Base-by-base conservation (phyloP, 805 yeast genomes). In the Yarrowia deformans region DNA sequence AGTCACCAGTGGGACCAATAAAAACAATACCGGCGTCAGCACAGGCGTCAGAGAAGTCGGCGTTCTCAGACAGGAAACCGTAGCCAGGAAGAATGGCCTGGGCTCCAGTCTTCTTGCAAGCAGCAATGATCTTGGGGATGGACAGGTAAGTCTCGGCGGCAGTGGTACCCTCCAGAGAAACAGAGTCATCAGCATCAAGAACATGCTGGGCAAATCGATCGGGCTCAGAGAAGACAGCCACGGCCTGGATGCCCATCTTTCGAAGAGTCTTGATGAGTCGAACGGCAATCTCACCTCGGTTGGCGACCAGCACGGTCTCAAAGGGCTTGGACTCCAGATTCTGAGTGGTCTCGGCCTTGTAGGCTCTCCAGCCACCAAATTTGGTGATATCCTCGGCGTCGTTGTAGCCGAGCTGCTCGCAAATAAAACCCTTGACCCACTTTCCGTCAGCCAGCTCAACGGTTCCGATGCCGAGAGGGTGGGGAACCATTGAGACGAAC, bases 61-160 rank as follows among this genome's bases (percentile, higher is more conserved):
- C 98, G 78, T 94, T 94, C 80, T 94, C 99, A 18, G 97, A 91
- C 49, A 94, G 81, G 84, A 94, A 94, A 3, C 99, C 99, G 77
- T 95, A 94, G 70, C 99, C 99, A 7, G 99, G 99, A 72, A 95
- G 90, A 72, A 94, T 93, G n/a, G 98, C 98, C 77, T 95, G 91
- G 42, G 98, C 91, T 7, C 88, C 88, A 0, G 96, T 84, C 67
- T 84, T 83, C 77, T 90, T 91, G 63, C 97, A 97, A 9, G 97
- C 97, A 45, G 84, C 83, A 54, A 94, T 84, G 71, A 94, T 90
- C 81, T 94, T 93, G 49, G 93, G 97, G 72, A 90, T 86, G 73
- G 89, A 85, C 74, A 94, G 84, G 78, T 94, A 94, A 0, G 98
- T 93, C 77, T 94, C 96, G 29, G 97, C 93, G 19, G 98, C 96